Conservation (phyloP, 108 stramenopile species). For the Skeletonema marinoi region DNA sequence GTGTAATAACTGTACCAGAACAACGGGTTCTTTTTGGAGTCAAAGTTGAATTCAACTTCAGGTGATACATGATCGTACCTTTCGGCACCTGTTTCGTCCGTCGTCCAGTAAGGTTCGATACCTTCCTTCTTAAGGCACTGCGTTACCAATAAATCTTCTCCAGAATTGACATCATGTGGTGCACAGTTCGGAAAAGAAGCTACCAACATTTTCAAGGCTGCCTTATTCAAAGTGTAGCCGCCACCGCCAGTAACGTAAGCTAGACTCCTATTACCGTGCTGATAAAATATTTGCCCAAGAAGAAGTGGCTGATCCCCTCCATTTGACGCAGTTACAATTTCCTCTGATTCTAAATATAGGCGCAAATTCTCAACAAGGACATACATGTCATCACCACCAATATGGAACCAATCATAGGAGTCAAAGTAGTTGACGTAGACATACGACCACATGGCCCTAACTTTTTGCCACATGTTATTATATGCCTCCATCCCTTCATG, state of each 20-base stretch:
- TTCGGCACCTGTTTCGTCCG: not conserved
- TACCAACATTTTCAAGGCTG: not conserved
- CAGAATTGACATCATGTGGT: not conserved
- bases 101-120: not conserved
- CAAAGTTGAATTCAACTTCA: slow-evolving; percentile 5
- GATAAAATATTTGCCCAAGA: not conserved
- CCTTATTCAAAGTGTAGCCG: slow-evolving; percentile 3
- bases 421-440: slow-evolving; percentile 63
- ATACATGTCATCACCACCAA: slow-evolving; percentile 77
- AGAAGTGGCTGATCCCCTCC: slow-evolving; percentile 10
- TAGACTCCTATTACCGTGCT: not conserved
- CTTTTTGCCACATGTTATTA: slow-evolving; percentile 92
- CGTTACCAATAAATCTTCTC: not conserved
- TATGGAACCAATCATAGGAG: slow-evolving; percentile 83
- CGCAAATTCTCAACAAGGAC: slow-evolving; percentile 59
- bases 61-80: not conserved
- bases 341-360: slow-evolving; percentile 30
- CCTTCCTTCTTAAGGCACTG: not conserved
- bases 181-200: not conserved
- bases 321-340: slow-evolving; percentile 8
- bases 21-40: slow-evolving; percentile 2
- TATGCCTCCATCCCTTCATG: slow-evolving; percentile 78
- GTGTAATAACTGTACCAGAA: not conserved
- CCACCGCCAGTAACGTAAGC: not conserved
- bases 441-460: slow-evolving; percentile 79